A percentile compares a stretch with the other conserved stretches of the same genome.
These are phyloP conservation scores for Sporobolomyces roseus DNA, from an alignment of 768 basidiomycete genomes.

Conservation along the genomic window DNA sequence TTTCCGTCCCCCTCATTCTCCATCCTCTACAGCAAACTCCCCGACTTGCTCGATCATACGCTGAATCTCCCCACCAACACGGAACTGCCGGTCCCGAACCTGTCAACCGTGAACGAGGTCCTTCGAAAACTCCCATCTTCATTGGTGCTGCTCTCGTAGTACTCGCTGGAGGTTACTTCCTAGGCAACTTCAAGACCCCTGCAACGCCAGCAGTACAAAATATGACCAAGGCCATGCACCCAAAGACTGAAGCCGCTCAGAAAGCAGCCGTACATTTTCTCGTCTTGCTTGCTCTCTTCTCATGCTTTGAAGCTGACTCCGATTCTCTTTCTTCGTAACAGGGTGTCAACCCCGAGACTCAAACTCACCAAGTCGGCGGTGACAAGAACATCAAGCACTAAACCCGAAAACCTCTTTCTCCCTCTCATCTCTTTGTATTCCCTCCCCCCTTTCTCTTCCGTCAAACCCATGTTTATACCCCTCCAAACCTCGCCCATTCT, in stretches of 20 bases:
- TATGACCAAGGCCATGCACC: constrained; percentile 20
- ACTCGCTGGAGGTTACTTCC: constrained; percentile 32
- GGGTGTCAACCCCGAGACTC: constrained; percentile 5
- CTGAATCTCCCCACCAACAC: constrained; percentile 3
- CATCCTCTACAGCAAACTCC: constrained; percentile 8
- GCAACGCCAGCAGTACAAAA: constrained; percentile 20
- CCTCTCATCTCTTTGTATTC: too few relatives aligned
- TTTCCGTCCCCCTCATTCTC: too few relatives aligned
- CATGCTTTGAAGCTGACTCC: background rate
- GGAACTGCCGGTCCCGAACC: constrained; percentile 29
- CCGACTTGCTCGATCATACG: background rate
- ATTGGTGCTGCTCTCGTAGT: constrained; percentile 22
- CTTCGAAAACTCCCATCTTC: constrained; percentile 24
- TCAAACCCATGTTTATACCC: background rate
- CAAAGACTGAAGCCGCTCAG: constrained; percentile 24
- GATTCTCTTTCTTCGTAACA: background rate
- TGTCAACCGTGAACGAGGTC: constrained; percentile 30
- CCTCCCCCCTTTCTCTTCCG: too few relatives aligned
- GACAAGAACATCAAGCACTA: background rate
- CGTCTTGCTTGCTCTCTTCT: background rate
- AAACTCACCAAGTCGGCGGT: constrained; percentile 8
- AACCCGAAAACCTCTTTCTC: too few relatives aligned
- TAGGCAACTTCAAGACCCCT: constrained; percentile 19
- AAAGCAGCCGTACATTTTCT: constrained; percentile 16
- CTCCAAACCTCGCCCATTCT: too few relatives aligned